phyloP scores from a whole-genome alignment of 257 asterid genomes.

The Lavandula angustifolia region DNA sequence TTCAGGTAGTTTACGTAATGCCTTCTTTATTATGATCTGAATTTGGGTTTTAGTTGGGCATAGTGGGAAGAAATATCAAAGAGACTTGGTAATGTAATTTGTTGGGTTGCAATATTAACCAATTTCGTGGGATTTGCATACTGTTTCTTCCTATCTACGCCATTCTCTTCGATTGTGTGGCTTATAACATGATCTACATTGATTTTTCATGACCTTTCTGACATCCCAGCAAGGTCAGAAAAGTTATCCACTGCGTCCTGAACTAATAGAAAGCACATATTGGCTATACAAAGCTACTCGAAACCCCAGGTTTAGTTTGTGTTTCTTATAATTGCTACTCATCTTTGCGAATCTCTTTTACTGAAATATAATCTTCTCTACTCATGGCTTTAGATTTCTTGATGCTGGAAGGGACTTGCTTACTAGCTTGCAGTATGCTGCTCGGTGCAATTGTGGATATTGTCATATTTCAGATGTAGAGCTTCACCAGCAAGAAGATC shows the following conservation, averaged over 20 bases:
- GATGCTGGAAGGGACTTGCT: constrained; percentile 98
- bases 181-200: constrained; percentile 21
- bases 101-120: constrained; percentile 7
- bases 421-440: constrained; percentile 87
- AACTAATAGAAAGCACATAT: constrained; percentile 94
- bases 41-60: not conserved
- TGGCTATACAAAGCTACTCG: constrained; percentile 98
- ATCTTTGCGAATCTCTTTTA: constrained; percentile 15
- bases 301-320: constrained; percentile 68
- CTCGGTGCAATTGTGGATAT: constrained; percentile 96
- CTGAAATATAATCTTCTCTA: constrained; percentile 13
- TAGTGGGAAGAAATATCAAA: not conserved
- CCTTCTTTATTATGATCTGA: constrained; percentile 25
- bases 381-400: constrained; percentile 58
- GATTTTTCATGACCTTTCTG: constrained; percentile 25
- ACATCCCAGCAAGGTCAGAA: constrained; percentile 90
- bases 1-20: constrained; percentile 60
- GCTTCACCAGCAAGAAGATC: constrained; percentile 90
- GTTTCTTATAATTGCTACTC: constrained; percentile 23
- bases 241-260: constrained; percentile 98
- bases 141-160: not conserved
- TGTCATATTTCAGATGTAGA: constrained; percentile 98
- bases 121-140: not conserved
- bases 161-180: not conserved
- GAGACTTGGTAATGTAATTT: not conserved